Conservation (phyloP, 331 rosid genomes). For the Quercus phellos region DNA sequence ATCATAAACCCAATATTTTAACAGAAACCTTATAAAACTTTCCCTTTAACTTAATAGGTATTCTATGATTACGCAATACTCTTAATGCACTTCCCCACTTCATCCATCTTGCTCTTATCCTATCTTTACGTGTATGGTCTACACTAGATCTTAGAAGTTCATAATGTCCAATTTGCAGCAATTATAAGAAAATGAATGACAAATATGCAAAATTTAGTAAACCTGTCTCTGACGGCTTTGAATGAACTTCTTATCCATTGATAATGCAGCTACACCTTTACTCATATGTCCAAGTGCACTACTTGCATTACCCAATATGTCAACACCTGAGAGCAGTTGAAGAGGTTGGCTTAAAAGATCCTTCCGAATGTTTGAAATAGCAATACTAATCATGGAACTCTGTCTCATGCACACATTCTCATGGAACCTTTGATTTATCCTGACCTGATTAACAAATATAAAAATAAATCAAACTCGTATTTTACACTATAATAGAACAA, state of each 20-base stretch:
- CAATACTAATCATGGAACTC: conserved; percentile 87
- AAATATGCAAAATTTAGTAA: conserved; percentile 14
- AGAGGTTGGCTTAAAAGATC: conserved; percentile 97
- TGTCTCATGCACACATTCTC: conserved; percentile 92
- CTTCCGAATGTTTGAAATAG: conserved; percentile 79
- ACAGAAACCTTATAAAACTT: no score
- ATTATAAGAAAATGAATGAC: background rate
- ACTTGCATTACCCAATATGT: conserved; percentile 98
- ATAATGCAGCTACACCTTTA: conserved; percentile 96
- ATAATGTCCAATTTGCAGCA: background rate
- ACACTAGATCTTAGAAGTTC: background rate
- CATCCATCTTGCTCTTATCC: no score
- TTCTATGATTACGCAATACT: no score
- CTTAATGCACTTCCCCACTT: no score
- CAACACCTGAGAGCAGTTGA: conserved; percentile 92
- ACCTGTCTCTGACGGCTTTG: conserved; percentile 97
- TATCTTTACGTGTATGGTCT: background rate
- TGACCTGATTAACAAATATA: conserved; percentile 54
- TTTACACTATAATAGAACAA: background rate
- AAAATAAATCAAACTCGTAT: background rate
- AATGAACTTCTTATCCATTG: conserved; percentile 97
- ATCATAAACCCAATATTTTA: no score
- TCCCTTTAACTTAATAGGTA: no score
- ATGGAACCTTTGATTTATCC: conserved; percentile 76
- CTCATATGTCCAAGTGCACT: conserved; percentile 99